phyloP scores from a whole-genome alignment of 2,329 filamentous ascomycete species.

The Sporothrix curviconia region DNA sequence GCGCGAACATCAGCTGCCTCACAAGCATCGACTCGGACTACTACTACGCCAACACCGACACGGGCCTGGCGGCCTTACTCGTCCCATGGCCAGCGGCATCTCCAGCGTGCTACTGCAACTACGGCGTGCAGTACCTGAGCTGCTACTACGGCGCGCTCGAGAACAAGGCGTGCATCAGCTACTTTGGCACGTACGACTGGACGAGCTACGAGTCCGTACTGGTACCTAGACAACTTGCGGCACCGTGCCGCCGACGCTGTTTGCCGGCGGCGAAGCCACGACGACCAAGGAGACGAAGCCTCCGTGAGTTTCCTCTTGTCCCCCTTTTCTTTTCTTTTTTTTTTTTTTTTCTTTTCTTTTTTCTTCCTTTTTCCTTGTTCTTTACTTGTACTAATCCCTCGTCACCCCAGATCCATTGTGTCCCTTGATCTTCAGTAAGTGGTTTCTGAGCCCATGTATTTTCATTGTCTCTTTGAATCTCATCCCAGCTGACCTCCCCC shows the following conservation, averaged over 20 bases:
- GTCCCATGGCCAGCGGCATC: background rate
- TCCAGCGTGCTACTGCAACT: slow-evolving; percentile 22
- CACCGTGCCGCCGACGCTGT: slow-evolving; percentile 15
- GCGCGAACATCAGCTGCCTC: slow-evolving; percentile 19
- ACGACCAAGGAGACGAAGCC: slow-evolving; percentile 1
- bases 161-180: slow-evolving; percentile 14
- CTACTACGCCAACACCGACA: background rate
- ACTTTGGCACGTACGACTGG: slow-evolving; percentile 16
- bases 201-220: slow-evolving; percentile 18
- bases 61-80: background rate
- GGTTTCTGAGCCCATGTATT: too few species aligned
- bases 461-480: background rate
- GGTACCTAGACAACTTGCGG: slow-evolving; percentile 19
- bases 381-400: too few species aligned
- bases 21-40: slow-evolving; percentile 7
- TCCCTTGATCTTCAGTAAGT: slow-evolving; percentile 22
- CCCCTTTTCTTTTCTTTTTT: background rate
- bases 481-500: background rate
- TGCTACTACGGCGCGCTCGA: slow-evolving; percentile 19
- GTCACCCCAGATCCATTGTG: slow-evolving; percentile 19
- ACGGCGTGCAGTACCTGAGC: slow-evolving; percentile 22
- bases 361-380: too few species aligned
- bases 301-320: slow-evolving; percentile 17
- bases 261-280: slow-evolving; percentile 11
- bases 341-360: background rate